These are phyloP conservation scores for Aspergillus brasiliensis DNA, from an alignment of 2,329 filamentous ascomycete species.

Conservation along the genomic window DNA sequence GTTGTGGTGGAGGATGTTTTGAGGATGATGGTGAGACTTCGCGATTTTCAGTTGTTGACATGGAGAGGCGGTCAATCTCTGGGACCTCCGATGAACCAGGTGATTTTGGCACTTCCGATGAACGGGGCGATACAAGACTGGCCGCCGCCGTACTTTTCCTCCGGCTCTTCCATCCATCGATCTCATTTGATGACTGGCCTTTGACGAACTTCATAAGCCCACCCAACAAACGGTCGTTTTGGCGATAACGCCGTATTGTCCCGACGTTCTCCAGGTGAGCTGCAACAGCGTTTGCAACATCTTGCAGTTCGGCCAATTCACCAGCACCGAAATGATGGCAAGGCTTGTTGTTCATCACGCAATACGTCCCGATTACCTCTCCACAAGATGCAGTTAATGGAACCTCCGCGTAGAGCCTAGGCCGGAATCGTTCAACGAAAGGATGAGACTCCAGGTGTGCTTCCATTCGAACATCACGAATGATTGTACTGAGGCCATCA, in stretches of 20 bases:
- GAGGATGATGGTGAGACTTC: neutral
- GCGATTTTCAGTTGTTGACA: neutral
- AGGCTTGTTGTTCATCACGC: conserved; percentile 59
- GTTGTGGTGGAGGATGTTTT: neutral
- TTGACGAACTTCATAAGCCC: conserved; percentile 54
- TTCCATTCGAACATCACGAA: conserved; percentile 42
- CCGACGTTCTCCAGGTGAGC: conserved; percentile 60
- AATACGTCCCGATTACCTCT: conserved; percentile 60
- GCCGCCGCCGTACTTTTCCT: neutral
- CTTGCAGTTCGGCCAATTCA: conserved; percentile 9
- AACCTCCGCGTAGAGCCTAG: conserved; percentile 60
- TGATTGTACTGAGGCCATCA: conserved; percentile 27
- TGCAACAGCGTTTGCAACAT: conserved; percentile 48
- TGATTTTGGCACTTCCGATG: conserved; percentile 3
- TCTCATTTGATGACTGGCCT: conserved; percentile 22
- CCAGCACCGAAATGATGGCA: conserved; percentile 45
- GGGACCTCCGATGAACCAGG: conserved; percentile 5
- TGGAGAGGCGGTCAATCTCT: conserved; percentile 1
- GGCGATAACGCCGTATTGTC: conserved; percentile 53
- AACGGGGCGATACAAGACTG: neutral
- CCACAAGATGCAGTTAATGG: conserved; percentile 59
- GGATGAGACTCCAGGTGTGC: conserved; percentile 37
- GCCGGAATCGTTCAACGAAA: conserved; percentile 33
- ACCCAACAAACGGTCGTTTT: conserved; percentile 58
- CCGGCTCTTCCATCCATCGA: neutral